Evolutionary conservation across 352 stramenopile species (phyloP).

Genomic region (Phytopythium cucurbitacearum): DNA sequence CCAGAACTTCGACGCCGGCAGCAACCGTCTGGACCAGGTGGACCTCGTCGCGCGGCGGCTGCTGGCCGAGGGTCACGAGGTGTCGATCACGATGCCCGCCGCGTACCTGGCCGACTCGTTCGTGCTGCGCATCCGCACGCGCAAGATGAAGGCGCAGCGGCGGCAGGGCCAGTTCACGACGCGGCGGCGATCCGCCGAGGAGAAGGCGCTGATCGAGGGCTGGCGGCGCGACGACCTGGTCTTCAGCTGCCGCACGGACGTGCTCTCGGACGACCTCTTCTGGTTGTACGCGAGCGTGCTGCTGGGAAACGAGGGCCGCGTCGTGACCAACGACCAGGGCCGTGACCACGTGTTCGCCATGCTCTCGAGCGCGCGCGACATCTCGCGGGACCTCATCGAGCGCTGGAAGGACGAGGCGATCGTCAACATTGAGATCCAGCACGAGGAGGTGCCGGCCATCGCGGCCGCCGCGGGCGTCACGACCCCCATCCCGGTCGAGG

Average conservation of each 20-base stretch:
- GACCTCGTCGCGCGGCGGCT: constrained; percentile 89
- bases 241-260: constrained; percentile 87
- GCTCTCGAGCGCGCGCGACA: constrained; percentile 23
- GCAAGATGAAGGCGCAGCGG: constrained; percentile 38
- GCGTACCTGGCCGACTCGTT: constrained; percentile 65
- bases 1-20: constrained; percentile 92
- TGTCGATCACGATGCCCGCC: constrained; percentile 75
- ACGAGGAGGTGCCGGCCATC: constrained; percentile 34
- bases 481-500: constrained; percentile 42
- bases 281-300: constrained; percentile 95
- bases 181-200: constrained; percentile 39
- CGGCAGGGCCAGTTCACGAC: constrained; percentile 44
- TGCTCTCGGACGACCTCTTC: constrained; percentile 95
- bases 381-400: constrained; percentile 69
- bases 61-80: constrained; percentile 60
- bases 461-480: constrained; percentile 3
- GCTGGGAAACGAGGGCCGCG: constrained; percentile 50
- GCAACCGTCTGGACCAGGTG: constrained; percentile 95
- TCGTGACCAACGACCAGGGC: constrained; percentile 98
- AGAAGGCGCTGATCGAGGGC: constrained; percentile 54
- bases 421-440: constrained; percentile 73
- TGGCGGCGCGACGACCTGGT: constrained; percentile 82
- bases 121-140: constrained; percentile 52
- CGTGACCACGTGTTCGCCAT: constrained; percentile 91
- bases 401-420: constrained; percentile 65